Conservation (phyloP, 78 protist species). For the Protostelium mycophagum region DNA sequence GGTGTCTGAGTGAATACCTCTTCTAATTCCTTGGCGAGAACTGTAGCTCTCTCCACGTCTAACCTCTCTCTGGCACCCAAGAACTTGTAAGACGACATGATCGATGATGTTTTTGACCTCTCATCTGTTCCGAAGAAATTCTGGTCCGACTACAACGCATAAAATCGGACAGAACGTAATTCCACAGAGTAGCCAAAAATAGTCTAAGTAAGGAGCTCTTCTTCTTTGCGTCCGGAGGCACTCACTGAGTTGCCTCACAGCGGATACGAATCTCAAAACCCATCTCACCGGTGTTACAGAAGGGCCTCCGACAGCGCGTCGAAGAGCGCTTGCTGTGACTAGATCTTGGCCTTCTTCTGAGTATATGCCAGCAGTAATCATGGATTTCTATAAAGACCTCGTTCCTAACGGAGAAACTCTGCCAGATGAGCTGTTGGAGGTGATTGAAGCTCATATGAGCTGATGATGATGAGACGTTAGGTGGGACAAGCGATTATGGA, state of each 20-base stretch:
- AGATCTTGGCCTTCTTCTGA: neutral
- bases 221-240: too few relatives aligned
- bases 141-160: too few relatives aligned
- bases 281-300: too few relatives aligned
- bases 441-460: neutral
- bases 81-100: neutral
- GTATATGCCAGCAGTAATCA: neutral
- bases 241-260: too few relatives aligned
- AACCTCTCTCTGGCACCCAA: neutral
- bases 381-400: neutral
- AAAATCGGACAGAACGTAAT: too few relatives aligned
- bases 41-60: neutral
- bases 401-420: neutral
- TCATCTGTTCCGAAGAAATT: too few relatives aligned
- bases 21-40: neutral
- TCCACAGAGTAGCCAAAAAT: too few relatives aligned
- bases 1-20: neutral
- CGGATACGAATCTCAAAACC: too few relatives aligned
- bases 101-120: too few relatives aligned
- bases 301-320: neutral
- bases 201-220: too few relatives aligned
- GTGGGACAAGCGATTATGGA: neutral
- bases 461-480: neutral
- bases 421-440: neutral
- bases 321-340: neutral